A percentile compares a stretch with the other conserved stretches of the same genome.
Evolutionary conservation across 495 filamentous ascomycete species (phyloP).

Genomic region (Annulohypoxylon nitens): DNA sequence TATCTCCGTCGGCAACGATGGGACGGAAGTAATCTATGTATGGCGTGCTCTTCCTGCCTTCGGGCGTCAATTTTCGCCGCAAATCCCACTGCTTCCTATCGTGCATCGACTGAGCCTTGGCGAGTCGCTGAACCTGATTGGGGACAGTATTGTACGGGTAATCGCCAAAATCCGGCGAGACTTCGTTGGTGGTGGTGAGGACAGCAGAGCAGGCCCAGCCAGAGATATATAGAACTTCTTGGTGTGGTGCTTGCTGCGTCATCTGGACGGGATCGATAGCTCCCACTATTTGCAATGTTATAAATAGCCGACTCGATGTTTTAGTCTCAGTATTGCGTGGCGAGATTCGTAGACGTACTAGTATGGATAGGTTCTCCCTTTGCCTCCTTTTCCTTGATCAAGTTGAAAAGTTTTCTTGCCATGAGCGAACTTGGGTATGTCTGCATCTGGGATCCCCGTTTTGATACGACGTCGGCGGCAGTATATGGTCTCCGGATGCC

Average conservation of each 20-base stretch:
- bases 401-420: slow-evolving; percentile 93
- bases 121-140: slow-evolving; percentile 94
- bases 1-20: slow-evolving; percentile 98
- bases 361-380: slow-evolving; percentile 91
- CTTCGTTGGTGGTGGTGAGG: slow-evolving; percentile 94
- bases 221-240: slow-evolving; percentile 95
- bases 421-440: slow-evolving; percentile 90
- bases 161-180: slow-evolving; percentile 96
- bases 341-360: slow-evolving; percentile 63
- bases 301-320: not conserved
- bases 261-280: slow-evolving; percentile 98
- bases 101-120: slow-evolving; percentile 96
- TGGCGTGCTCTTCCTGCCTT: slow-evolving; percentile 77
- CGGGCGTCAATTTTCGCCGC: slow-evolving; percentile 78
- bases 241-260: slow-evolving; percentile 97
- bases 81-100: slow-evolving; percentile 95
- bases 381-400: slow-evolving; percentile 80
- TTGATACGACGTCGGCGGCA: slow-evolving; percentile 90
- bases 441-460: slow-evolving; percentile 88
- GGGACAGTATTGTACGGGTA: slow-evolving; percentile 99
- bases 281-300: slow-evolving; percentile 73
- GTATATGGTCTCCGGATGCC: slow-evolving; percentile 94
- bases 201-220: slow-evolving; percentile 97
- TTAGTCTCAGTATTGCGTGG: not conserved
- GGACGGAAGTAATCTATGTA: slow-evolving; percentile 94